Evolutionary conservation across 129 eudicot species (phyloP).

Genomic region (Cynara cardunculus): DNA sequence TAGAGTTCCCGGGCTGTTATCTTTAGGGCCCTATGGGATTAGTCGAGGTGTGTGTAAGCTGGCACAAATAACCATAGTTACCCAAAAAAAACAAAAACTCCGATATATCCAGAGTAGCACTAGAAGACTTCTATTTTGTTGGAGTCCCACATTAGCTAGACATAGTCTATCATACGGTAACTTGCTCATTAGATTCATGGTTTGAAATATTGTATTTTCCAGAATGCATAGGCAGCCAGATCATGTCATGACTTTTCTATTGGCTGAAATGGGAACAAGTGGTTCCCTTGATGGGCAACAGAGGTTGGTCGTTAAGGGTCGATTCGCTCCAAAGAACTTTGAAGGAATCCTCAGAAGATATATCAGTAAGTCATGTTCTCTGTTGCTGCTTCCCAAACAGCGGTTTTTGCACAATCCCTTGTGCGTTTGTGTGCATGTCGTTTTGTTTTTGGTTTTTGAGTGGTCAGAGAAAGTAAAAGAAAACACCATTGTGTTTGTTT

Average conservation of each 20-base stretch:
- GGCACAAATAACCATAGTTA: not conserved
- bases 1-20: not conserved
- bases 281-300: conserved; percentile 84
- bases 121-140: not conserved
- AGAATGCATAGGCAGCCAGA: conserved; percentile 91
- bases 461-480: not conserved
- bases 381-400: not conserved
- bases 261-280: conserved; percentile 81
- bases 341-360: conserved; percentile 75
- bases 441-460: not conserved
- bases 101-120: not conserved
- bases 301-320: conserved; percentile 69
- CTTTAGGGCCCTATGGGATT: not conserved
- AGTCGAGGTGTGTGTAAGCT: not conserved
- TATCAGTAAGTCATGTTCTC: conserved; percentile 10
- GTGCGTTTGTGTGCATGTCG: not conserved
- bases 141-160: not conserved
- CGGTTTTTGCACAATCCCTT: not conserved
- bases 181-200: not conserved
- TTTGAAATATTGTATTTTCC: not conserved
- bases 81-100: not conserved
- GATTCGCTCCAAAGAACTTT: conserved; percentile 81
- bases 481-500: not conserved
- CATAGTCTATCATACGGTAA: not conserved
- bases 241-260: conserved; percentile 79